A percentile compares a stretch with the other conserved stretches of the same genome.
Evolutionary conservation across 176 grass and related monocot genomes (phyloP).

Genomic region (Chrysopogon serrulatus): DNA sequence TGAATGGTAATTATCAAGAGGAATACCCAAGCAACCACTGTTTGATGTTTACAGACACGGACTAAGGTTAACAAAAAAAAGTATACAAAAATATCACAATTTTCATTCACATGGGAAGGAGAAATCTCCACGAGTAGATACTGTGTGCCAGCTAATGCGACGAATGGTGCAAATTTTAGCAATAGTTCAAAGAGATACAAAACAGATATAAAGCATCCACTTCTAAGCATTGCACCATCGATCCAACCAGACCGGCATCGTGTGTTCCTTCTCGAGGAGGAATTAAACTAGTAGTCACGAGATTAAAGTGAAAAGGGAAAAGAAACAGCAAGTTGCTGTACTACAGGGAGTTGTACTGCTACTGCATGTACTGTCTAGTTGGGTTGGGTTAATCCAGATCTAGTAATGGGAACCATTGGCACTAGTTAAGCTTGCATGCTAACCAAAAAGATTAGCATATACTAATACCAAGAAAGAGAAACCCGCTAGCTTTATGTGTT

Average conservation of each 20-base stretch:
- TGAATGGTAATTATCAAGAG: neutral
- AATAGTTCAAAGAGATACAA: neutral
- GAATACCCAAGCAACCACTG: neutral
- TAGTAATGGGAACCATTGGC: neutral
- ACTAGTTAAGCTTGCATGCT: neutral
- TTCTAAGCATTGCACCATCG: neutral
- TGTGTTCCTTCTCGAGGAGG: neutral
- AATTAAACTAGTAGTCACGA: neutral
- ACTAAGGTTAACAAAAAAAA: neutral
- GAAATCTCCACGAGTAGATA: neutral
- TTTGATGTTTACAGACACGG: neutral
- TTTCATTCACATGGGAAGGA: neutral
- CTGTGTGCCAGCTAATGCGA: neutral
- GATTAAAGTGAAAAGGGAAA: neutral
- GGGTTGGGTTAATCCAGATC: slow-evolving; percentile 6
- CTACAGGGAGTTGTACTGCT: slow-evolving; percentile 17
- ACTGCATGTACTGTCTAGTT: slow-evolving; percentile 22
- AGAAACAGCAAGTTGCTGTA: neutral
- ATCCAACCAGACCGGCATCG: neutral
- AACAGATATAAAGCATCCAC: neutral
- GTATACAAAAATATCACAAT: neutral
- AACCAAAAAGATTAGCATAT: neutral
- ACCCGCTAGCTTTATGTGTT: neutral
- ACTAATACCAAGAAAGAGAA: slow-evolving; percentile 6
- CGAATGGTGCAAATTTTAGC: neutral